Base-by-base conservation (phyloP, 352 stramenopile genomes). In the Phytophthora sojae region DNA sequence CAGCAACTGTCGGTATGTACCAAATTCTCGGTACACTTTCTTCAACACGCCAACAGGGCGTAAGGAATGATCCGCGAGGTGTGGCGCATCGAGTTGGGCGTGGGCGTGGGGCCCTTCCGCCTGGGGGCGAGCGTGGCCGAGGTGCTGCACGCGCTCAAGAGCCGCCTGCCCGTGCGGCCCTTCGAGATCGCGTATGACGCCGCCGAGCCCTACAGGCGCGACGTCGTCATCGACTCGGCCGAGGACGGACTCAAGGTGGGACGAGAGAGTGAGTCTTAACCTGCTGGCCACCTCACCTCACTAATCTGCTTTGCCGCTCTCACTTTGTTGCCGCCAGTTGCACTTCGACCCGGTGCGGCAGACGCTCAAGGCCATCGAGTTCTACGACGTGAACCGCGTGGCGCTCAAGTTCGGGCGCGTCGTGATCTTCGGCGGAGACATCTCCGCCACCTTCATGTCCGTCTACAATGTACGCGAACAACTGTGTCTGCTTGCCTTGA, bases 401-500 rank as follows among this genome's bases (percentile, higher is more conserved):
- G 77, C 88, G 26, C 71, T 96, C 23, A 93, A 94, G 69, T 94
- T 92, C 64, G 88, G 88, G 23, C 89, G 88, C 57, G 87, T 94
- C 12, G 81, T 93, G 58, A 91, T 96, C 64, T 96, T 95, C 63
- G 88, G 89, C 3, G 89, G 88, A 4, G 83, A 91, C 29, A 80
- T 92, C 59, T 77, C 85, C 9, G 83, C 89, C 32, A 95, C 89
- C 29, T 96, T 95, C 75, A 94, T 95, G 83, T 95, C 89, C 21
- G 79, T 96, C 14, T 96, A 96, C 77, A 94, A 96, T 52, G 89
- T 96, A 76, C 35, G 75, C 61, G 49, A 29, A 9, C 12, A 45
- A 17, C 42, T 25, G 0, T 32, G 29, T 53, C 12, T 17, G 65
- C 8, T 9, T 32, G 29, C 0, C 7, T 32, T 32, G 4, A 51